Percentiles rank a stretch among this genome's conserved stretches.
Conservation (phyloP, 2,329 filamentous ascomycete species). For the Apiospora saccharicola region DNA sequence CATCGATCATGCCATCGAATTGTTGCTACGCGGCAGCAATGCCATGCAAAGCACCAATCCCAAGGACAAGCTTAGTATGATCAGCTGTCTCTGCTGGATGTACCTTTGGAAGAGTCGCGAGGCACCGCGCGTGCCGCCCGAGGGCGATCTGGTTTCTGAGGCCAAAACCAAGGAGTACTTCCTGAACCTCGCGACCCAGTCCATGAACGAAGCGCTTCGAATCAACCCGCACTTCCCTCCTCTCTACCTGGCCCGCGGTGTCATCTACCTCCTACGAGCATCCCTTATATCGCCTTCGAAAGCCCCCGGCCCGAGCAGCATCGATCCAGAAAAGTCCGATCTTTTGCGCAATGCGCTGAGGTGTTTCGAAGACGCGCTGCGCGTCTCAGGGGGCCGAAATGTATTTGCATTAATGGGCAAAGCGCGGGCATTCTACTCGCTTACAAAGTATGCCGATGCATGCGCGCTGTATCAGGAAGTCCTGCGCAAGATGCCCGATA, state of each 20-base stretch:
- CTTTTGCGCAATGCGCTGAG: constrained; percentile 86
- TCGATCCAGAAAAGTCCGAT: constrained; percentile 79
- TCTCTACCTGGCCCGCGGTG: constrained; percentile 88
- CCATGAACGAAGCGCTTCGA: constrained; percentile 92
- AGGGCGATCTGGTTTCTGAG: constrained; percentile 71
- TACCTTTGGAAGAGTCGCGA: constrained; percentile 89
- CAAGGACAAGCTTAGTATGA: constrained; percentile 84
- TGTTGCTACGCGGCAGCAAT: constrained; percentile 75
- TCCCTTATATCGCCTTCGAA: constrained; percentile 82
- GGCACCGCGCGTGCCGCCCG: constrained; percentile 69
- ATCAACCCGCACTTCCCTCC: constrained; percentile 93
- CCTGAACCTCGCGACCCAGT: constrained; percentile 87
- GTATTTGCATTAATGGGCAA: constrained; percentile 93
- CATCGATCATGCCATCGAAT: constrained; percentile 82
- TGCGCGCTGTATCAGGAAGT: constrained; percentile 87
- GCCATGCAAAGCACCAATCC: constrained; percentile 74
- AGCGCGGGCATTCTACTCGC: constrained; percentile 83
- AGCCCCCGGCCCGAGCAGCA: constrained; percentile 63
- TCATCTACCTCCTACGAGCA: constrained; percentile 85
- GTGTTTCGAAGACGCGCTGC: constrained; percentile 92
- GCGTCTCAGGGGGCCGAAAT: constrained; percentile 84
- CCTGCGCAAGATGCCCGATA: constrained; percentile 81
- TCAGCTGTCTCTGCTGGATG: constrained; percentile 89
- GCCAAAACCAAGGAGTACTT: constrained; percentile 93
- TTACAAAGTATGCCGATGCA: constrained; percentile 86